Base-by-base conservation (phyloP, 805 yeast species). In the Kuraishia hungarica region DNA sequence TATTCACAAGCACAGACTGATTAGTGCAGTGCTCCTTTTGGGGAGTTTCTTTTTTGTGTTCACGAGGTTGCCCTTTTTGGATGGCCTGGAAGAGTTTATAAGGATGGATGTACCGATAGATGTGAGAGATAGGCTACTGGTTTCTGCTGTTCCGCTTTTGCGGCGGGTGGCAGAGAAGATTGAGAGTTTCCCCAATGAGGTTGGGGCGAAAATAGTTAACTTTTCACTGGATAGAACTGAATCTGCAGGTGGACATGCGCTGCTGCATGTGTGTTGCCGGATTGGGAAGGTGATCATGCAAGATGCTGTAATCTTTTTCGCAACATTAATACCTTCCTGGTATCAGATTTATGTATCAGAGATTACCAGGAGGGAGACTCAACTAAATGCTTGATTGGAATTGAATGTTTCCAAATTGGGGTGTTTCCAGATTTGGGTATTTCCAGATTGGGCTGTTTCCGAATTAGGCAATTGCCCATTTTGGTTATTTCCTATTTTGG, bases 301-400 rank as follows among this genome's bases (percentile, higher is more conserved):
- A 51, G 67, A 64, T 50, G 7, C 54, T 23, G 47, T 51, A 2
- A 53, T 65, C 20, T 55, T 56, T 23, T 39, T 61, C 11, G 47
- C 59, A 6, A 61, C 66, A 17, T 20, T 64, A 20, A 48, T 59
- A 24, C 68, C 68, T 10, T 54, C 47, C 17, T 54, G 60, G 11
- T 62, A 57, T 53, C 47, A 50, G 54, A 51, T 58, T 6, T 63
- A 57, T 56, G 52, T 50, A 8, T 46, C 53, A 17, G 62, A 61
- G 50, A 28, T 62, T 47, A 22, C 49, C 13, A 20, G 49, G 22
- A 20, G 49, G 11, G 43, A 15, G 43, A 10, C 5, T 15, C 17
- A 15, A 15, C 35, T 28, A 28, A 28, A 28, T 28, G 35, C 10
- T 28, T 28, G 35, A 28, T 28, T 28, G 35, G 35, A 28, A 28